phyloP scores from a whole-genome alignment of 2,329 filamentous ascomycete species.

The Fusarium longipes region DNA sequence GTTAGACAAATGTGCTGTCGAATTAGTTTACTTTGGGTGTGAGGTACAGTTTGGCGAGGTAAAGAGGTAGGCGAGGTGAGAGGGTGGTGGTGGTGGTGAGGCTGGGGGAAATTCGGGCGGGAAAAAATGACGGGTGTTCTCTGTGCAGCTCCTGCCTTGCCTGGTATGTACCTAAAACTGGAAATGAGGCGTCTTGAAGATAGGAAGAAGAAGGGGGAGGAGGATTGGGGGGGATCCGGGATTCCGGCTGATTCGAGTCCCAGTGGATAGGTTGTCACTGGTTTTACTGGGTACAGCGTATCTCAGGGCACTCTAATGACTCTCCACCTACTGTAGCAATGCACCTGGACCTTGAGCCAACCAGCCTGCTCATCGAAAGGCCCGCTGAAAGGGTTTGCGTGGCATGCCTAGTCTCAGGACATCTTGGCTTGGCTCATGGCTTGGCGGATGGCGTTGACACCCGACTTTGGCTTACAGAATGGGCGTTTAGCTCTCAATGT shows the following conservation, averaged over 20 bases:
- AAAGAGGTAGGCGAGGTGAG: constrained; percentile 19
- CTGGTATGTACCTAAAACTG: constrained; percentile 44
- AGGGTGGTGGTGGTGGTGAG: constrained; percentile 32
- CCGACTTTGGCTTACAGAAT: constrained; percentile 28
- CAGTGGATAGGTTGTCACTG: constrained; percentile 12
- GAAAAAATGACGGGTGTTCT: constrained; percentile 38
- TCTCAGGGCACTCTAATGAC: constrained; percentile 19
- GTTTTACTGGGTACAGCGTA: constrained; percentile 35
- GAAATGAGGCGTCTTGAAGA: constrained; percentile 42
- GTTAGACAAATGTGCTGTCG: constrained; percentile 19
- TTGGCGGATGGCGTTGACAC: constrained; percentile 34
- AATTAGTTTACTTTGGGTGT: constrained; percentile 20
- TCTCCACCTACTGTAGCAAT: constrained; percentile 31
- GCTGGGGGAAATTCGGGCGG: constrained; percentile 41
- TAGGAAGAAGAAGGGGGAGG: constrained; percentile 19
- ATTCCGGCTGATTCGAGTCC: constrained; percentile 18
- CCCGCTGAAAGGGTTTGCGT: constrained; percentile 30
- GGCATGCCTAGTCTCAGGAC: constrained; percentile 20
- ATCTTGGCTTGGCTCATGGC: constrained; percentile 28
- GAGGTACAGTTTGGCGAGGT: constrained; percentile 24
- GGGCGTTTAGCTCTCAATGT: constrained; percentile 17
- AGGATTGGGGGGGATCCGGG: constrained; percentile 2
- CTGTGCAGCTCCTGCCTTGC: constrained; percentile 27
- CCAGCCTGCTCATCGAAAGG: neutral
- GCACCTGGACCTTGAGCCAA: constrained; percentile 9